Base-by-base conservation (phyloP, 2,329 filamentous ascomycete species). In the Aotearoamyces nothofagi region DNA sequence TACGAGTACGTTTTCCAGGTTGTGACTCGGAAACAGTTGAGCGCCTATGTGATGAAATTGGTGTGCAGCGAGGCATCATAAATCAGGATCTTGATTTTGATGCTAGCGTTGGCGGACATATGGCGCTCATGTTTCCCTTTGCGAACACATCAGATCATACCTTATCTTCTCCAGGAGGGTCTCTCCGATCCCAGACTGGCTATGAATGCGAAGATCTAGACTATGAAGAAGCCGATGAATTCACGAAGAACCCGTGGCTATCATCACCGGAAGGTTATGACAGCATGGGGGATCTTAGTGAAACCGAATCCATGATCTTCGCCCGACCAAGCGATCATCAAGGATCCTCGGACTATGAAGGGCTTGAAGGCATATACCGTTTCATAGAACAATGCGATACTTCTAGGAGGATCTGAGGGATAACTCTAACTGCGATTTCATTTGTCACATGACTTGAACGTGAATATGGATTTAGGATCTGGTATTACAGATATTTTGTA, bases 1-100 rank as follows among this genome's bases (percentile, higher is more conserved):
- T 69, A 0, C 73, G 84, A 17, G 73, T 96, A 2, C 77, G 84
- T 16, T 96, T 98, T 46, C 84, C 86, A 0, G 90, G 90, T 3
- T 86, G 90, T 36, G 87, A 96, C 44, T 73, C 73, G 1, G 69
- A 76, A 10, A 81, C 80, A 0, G 78, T 93, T 0, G 82, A 92
- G 47, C 61, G 65, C 3, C 64, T 98, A 1, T 94, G 86, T 49
- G 72, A 82, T 26, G 90, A 98, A 49, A 65, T 92, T 8, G 80
- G 78, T n/a, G 65, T 98, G 5, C 71, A 76, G 37, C 67, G 83
- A 30, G 90, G 90, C 2, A 58, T 80, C 4, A 68, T 96, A 4
- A 59, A 66, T 9, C 78, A 96, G 55, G 90, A 96, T 39, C 37
- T 53, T 17, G 73, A 77, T 11, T 92, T 92, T 42, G 69, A 81